Evolutionary conservation across 768 basidiomycete genomes (phyloP), one percentile per base, ranked within the genome.

Genomic region (Rhodotorula kratochvilovae): DNA sequence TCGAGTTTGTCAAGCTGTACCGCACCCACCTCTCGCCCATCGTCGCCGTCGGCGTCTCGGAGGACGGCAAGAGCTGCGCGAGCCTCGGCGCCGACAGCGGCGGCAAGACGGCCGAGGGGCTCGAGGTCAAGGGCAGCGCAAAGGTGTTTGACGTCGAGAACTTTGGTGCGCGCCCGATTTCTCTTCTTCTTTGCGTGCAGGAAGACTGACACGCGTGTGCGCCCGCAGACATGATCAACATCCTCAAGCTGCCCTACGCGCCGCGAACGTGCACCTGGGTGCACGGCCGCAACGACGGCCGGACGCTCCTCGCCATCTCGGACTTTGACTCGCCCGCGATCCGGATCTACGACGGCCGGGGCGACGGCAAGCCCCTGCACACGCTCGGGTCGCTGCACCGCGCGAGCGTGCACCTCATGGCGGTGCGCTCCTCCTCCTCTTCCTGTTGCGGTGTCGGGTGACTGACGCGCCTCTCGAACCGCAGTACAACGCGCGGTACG

Each of bases 1-100:
- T 99, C 77, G 96, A 98, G 82, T 98, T 97, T 77, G 95, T 98
- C 69, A 99, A 99, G 81, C 91, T 94, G 75, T 99, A 95, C 80
- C 88, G 96, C 57, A 92, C 96, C 2, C 94, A 96, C 77, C 83
- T 94, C 31, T 84, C 85, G 35, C 86, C 91, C 16, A 85, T 98
- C 35, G 83, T 87, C 7, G 87, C 86, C 15, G 88, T 97, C 8
- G 90, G 89, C 33, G 90, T 89, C 35, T 94, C 92, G 77, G 88
- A 88, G 55, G 94, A 99, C 79, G 96, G 96, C 0, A 89, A 90
- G 78, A 82, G 93, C 50, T 92, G 92, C 80, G 95, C 95, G 3
- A 95, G 89, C 36, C 85, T 97, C 4, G 89, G 92, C 2, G 93
- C 92, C 74, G 93, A 95, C 53, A 5, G 2, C 21, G 74, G 70